Base-by-base conservation (phyloP, 2,329 filamentous ascomycete species). In the Alternaria consortialis region DNA sequence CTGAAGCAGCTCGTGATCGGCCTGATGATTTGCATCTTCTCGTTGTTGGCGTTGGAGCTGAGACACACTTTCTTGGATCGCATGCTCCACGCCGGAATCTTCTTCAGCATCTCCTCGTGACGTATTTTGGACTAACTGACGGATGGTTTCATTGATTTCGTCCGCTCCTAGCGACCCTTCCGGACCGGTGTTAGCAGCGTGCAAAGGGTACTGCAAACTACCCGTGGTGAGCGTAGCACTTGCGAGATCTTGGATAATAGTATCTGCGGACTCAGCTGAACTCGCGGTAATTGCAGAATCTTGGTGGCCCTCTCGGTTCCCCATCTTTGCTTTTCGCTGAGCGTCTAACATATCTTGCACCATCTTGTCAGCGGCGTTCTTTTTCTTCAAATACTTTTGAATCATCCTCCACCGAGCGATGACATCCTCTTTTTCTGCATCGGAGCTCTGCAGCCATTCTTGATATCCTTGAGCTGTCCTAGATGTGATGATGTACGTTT, bases 401-500 rank as follows among this genome's bases (percentile, higher is more conserved):
- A 65, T 58, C 53, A 58, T 29, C 56, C 60, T 61, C 66, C 67
- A 69, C 36, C 60, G 37, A 43, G 37, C 34, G 17, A 69, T 60
- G 15, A 67, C 60, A 27, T 67, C 66, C 57, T 63, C 11, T 43
- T 53, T 60, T 48, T 67, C 67, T 32, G 34, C 62, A 23, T 67
- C 60, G 9, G 50, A 62, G 54, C 66, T 65, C 47, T 55, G 58
- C 29, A 65, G 37, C 66, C 64, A 69, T 51, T 70, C 67, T 40
- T 70, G 60, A 43, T 65, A 64, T 27, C 67, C 66, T 42, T 70
- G 67, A n/a, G 65, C 64, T 34, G 54, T 54, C 9, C 66, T 57
- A 4, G 64, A 62, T 5, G 67, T 56, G 42, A 65, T 25, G 36
- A 70, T 61, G 36, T 68, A 64, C 25, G 48, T 64, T 37, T 64